A percentile compares a stretch with the other conserved stretches of the same genome.
phyloP scores from a whole-genome alignment of 2,329 filamentous ascomycete species.

The Fusarium praegraminearum region DNA sequence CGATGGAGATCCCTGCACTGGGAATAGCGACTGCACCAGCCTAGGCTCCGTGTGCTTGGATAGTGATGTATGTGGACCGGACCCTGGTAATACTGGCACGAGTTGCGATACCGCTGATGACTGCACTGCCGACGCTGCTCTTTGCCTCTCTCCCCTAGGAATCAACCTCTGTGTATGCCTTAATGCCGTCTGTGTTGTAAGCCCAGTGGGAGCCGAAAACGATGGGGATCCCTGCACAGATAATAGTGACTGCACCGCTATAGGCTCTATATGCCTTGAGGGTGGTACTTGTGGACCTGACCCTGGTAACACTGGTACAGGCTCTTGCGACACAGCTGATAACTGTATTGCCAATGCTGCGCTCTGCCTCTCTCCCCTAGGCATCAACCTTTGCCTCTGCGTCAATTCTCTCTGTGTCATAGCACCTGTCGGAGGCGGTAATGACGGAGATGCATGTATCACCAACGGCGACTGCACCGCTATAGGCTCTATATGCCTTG shows the following conservation, averaged over 20 bases:
- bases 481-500: too few relatives aligned
- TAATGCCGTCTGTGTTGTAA: neutral
- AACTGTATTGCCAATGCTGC: neutral
- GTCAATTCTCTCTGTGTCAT: neutral
- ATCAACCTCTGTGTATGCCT: neutral
- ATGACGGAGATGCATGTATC: fast-evolving
- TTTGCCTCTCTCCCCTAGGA: neutral
- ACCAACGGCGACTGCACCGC: neutral
- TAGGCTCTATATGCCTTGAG: too few relatives aligned
- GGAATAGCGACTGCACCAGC: neutral
- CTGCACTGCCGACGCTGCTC: neutral
- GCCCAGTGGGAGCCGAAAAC: neutral
- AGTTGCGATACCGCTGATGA: neutral
- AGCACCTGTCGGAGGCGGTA: too few relatives aligned
- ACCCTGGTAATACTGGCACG: neutral
- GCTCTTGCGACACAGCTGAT: neutral
- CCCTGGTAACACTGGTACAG: fast-evolving
- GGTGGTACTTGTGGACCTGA: too few relatives aligned
- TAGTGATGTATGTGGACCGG: neutral
- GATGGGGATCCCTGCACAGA: neutral
- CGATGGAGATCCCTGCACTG: neutral
- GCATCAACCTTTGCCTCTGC: neutral
- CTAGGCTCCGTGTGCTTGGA: neutral
- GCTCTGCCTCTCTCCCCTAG: neutral
- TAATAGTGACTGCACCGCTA: neutral